Evolutionary conservation across 441 rosid species (phyloP), one percentile per base, ranked within the genome.

Genomic region (Adansonia madagascariensis): DNA sequence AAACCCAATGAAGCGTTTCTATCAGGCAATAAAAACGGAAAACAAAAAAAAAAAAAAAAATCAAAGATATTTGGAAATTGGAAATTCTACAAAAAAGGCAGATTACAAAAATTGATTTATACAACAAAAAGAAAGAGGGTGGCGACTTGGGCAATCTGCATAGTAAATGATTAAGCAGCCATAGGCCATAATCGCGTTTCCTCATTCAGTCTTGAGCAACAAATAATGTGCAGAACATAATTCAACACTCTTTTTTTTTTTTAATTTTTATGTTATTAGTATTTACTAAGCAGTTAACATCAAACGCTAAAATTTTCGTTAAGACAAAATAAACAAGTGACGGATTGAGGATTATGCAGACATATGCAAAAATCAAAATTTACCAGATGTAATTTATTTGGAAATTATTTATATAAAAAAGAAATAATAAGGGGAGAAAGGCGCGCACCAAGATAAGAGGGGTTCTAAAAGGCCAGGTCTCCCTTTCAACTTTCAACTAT

Each of bases 321-420:
- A 69, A 22, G 11, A 57, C 39, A 49, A 24, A 49, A 49, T 1
- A 68, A 68, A 49, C 12, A 49, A 49, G 59, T 22, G 12, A 46
- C 6, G 55, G 39, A 31, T 64, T 65, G 31, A 18, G 31, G 52
- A 43, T 46, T 44, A 69, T 1, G 20, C 24, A 49, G 14, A 22
- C 14, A 50, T 27, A n/a, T 27, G 62, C 46, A 27, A 27, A 17
- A 71, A 71, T 27, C 12, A 50, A 50, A 8, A 11, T 52, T 35
- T 14, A 1, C 22, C 46, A 71, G 24, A 71, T 52, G 8, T 27
- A 71, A 49, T 43, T 8, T 65, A 43, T 6, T 43, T 65, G 9
- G 17, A 12, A 61, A 10, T 69, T 49, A 47, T 22, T 6, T 15
- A 47, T 24, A 24, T 59, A 70, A 59, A 70, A 71, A 71, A 71